Evolutionary conservation across 768 basidiomycete genomes (phyloP).

Genomic region (Pleurotus ostreatus): DNA sequence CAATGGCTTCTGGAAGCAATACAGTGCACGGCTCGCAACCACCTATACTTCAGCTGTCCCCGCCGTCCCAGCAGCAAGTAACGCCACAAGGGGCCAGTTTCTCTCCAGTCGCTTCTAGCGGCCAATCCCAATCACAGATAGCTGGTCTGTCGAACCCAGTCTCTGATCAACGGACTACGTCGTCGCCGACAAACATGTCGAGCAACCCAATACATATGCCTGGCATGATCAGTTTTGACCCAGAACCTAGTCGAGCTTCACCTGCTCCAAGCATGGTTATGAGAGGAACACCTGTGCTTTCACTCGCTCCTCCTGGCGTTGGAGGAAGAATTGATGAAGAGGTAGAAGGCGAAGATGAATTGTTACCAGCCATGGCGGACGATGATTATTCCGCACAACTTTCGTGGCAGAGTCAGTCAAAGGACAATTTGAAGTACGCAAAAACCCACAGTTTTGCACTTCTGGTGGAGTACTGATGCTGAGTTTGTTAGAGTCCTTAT

Average conservation of each 20-base stretch:
- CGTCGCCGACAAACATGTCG: not conserved
- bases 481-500: constrained; percentile 65
- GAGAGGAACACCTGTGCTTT: constrained; percentile 4
- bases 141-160: too few species aligned
- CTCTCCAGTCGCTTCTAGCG: not conserved
- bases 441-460: too few species aligned
- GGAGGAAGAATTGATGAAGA: constrained; percentile 36
- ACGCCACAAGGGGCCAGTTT: not conserved
- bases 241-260: constrained; percentile 12
- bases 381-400: constrained; percentile 84
- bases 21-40: constrained; percentile 7
- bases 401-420: constrained; percentile 83
- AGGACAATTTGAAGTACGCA: constrained; percentile 76
- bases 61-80: constrained; percentile 3
- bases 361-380: constrained; percentile 82
- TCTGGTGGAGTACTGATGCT: not conserved
- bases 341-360: constrained; percentile 75
- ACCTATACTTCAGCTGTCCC: constrained; percentile 7
- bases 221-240: constrained; percentile 7
- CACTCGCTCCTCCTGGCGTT: constrained; percentile 11
- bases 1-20: constrained; percentile 16
- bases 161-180: not conserved
- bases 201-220: not conserved
- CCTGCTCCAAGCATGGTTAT: constrained; percentile 9
- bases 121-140: constrained; percentile 10